Evolutionary conservation across 1,284 basidiomycete genomes (phyloP), one percentile per base, ranked within the genome.

Genomic region (Heterobasidion occidentale): DNA sequence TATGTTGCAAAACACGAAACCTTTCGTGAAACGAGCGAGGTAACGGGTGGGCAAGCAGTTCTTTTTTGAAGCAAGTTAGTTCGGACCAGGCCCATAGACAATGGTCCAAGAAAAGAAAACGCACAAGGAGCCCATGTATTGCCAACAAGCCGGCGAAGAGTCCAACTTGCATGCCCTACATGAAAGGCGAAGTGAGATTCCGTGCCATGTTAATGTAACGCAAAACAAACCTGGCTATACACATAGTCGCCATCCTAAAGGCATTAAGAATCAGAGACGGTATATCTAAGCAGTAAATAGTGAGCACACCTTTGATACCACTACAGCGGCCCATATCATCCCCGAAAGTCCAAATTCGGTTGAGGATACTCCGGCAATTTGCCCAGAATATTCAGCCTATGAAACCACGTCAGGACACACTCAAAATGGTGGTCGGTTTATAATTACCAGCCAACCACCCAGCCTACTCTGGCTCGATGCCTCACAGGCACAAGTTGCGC

Each of bases 311-410:
- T 76, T 81, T 46, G 75, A 79, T 51, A 86, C 68, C 27, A 77
- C 77, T n/a, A 82, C 84, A 1, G 89, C 92, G 11, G 88, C 86
- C 72, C 90, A 87, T 60, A 96, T 94, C 94, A 96, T 95, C 66
- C 83, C 82, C 35, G 89, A 80, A 20, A 97, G 77, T 56, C 93
- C 94, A 65, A 90, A 96, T 70, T 95, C 94, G 2, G 92, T 94
- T 1, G 90, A 92, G 1, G 90, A 84, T 48, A 93, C 75, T 36
- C 92, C 92, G 5, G 89, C 88, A 56, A 91, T 81, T 69, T 93
- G 92, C 46, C 91, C 92, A 95, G 83, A 49, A 93, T 83, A 68
- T 95, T 96, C 52, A 96, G 78, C 90, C 84, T 93, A 55, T 91
- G 91, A 50, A 89, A 88, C 15, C 91, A 6, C 27, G 71, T 86